A percentile compares a stretch with the other conserved stretches of the same genome.
Evolutionary conservation across 139 green algal genomes (phyloP).

Genomic region (Picochlorum sp.): DNA sequence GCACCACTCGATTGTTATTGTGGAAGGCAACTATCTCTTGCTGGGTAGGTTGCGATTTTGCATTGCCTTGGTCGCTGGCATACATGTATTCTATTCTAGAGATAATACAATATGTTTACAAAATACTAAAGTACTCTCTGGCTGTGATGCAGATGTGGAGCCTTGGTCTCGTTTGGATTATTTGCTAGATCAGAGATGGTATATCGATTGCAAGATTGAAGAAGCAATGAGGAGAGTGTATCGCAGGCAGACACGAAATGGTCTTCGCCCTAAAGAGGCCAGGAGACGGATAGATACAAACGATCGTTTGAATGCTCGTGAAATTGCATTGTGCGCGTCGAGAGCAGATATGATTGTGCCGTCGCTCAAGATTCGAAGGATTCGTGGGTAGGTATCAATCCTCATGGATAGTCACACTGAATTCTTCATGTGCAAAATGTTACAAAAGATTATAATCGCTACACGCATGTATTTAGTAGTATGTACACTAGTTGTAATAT

Average conservation of each 20-base stretch:
- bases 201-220: conserved; percentile 51
- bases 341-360: conserved; percentile 11
- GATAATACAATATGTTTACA: background rate
- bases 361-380: background rate
- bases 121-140: no score
- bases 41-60: conserved; percentile 23
- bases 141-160: conserved; percentile 11
- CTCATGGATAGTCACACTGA: background rate
- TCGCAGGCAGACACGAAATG: conserved; percentile 26
- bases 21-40: conserved; percentile 88
- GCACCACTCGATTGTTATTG: conserved; percentile 41
- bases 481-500: no score
- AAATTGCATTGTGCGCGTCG: conserved; percentile 25
- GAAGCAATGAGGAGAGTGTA: conserved; percentile 50
- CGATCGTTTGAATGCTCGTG: conserved; percentile 59
- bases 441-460: background rate
- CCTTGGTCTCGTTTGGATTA: conserved; percentile 34
- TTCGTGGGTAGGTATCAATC: background rate
- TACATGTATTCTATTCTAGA: no score
- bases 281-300: conserved; percentile 47
- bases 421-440: background rate
- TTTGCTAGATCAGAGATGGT: conserved; percentile 63
- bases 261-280: conserved; percentile 28
- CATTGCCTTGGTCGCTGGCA: no score
- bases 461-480: no score